Conservation (phyloP, 495 filamentous ascomycete species). For the Talaromyces adpressus region DNA sequence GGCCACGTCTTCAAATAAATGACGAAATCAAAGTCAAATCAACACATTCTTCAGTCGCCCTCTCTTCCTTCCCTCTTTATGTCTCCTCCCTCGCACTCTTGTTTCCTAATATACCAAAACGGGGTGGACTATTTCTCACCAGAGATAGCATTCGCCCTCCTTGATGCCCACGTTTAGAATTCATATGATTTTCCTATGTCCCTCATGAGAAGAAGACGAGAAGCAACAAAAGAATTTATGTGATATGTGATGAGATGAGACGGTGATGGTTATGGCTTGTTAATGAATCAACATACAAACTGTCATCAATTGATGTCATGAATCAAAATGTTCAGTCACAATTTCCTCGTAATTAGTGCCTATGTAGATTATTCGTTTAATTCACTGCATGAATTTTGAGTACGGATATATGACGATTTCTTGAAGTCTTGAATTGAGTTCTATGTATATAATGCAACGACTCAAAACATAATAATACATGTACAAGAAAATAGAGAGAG, state of each 20-base stretch:
- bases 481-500: background rate
- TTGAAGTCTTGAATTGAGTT: background rate
- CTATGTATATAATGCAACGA: background rate
- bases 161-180: background rate
- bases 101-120: constrained; percentile 1
- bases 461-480: background rate
- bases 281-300: constrained; percentile 1
- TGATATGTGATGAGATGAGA: constrained; percentile 6
- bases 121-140: background rate
- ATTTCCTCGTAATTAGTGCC: background rate
- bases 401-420: background rate
- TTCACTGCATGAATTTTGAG: background rate
- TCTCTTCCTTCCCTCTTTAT: constrained; percentile 6
- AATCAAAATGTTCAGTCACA: background rate
- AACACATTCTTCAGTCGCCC: constrained; percentile 8
- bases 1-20: constrained; percentile 99
- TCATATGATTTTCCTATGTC: constrained; percentile 6
- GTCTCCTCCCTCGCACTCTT: background rate
- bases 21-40: constrained; percentile 7
- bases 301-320: constrained; percentile 2
- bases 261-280: constrained; percentile 1
- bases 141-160: background rate
- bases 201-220: background rate
- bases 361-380: background rate
- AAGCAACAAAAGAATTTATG: background rate